Evolutionary conservation across 1,284 basidiomycete genomes (phyloP).

Genomic region (Hypsizygus ulmarius): DNA sequence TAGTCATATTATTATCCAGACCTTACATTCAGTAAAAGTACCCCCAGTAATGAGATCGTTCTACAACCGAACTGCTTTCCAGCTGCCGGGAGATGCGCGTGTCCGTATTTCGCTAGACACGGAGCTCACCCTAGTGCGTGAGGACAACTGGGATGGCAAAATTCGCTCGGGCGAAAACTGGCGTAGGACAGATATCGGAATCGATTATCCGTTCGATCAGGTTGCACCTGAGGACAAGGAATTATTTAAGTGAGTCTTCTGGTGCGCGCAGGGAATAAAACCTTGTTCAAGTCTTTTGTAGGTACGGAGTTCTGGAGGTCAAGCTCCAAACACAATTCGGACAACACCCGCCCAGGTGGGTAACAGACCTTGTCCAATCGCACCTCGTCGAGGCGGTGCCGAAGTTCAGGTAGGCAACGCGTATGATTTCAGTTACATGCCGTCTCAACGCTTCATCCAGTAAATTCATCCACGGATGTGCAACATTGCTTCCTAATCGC

Average conservation of each 20-base stretch:
- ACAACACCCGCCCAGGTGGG: conserved; percentile 96
- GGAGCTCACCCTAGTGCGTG: conserved; percentile 89
- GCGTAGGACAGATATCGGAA: conserved; percentile 92
- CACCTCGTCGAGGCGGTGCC: conserved; percentile 94
- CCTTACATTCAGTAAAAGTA: conserved; percentile 2
- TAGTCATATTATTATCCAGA: background rate
- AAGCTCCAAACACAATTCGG: conserved; percentile 97
- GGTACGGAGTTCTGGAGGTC: conserved; percentile 91
- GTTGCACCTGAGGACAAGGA: conserved; percentile 82
- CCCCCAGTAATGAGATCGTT: conserved; percentile 90
- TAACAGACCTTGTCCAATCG: conserved; percentile 90
- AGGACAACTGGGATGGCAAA: conserved; percentile 95
- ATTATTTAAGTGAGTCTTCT: conserved; percentile 74
- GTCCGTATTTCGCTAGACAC: conserved; percentile 99
- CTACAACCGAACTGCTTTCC: conserved; percentile 99
- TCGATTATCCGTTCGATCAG: conserved; percentile 88
- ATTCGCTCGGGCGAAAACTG: conserved; percentile 85
- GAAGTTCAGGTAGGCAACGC: conserved; percentile 74
- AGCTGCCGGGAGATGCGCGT: conserved; percentile 95
- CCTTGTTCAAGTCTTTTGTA: conserved; percentile 20
- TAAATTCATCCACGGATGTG: conserved; percentile 98
- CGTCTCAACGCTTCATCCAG: conserved; percentile 36
- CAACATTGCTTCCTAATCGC: conserved; percentile 88
- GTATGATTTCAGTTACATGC: background rate
- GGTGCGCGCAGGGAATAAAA: background rate